Evolutionary conservation across 345 rosid genomes (phyloP).

Genomic region (Ceriops tagal): DNA sequence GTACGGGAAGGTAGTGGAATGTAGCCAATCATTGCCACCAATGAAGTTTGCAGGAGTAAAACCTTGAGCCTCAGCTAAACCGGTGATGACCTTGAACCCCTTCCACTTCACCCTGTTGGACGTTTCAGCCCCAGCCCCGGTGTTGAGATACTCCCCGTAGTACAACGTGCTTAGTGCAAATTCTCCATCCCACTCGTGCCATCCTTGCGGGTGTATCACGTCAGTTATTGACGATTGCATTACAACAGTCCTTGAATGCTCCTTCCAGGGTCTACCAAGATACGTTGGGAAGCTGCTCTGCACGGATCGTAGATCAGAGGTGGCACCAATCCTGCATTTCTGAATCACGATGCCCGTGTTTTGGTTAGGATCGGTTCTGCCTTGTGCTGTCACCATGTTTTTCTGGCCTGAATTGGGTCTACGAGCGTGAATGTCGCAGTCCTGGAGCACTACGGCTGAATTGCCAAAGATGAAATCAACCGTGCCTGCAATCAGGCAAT

Average conservation of each 20-base stretch:
- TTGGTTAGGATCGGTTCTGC: constrained; percentile 79
- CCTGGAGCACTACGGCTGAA: constrained; percentile 51
- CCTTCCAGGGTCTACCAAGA: constrained; percentile 92
- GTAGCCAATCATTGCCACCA: constrained; percentile 66
- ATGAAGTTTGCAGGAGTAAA: constrained; percentile 55
- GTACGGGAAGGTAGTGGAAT: constrained; percentile 72
- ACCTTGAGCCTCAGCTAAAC: constrained; percentile 52
- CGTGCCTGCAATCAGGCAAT: constrained; percentile 64
- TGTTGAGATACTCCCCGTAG: constrained; percentile 69
- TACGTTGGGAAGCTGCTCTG: constrained; percentile 60
- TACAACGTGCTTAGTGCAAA: constrained; percentile 65
- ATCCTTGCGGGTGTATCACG: constrained; percentile 64
- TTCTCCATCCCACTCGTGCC: constrained; percentile 71
- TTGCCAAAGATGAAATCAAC: constrained; percentile 89
- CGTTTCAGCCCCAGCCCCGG: constrained; percentile 70
- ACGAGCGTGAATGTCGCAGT: constrained; percentile 93
- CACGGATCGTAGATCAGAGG: constrained; percentile 55
- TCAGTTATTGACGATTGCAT: constrained; percentile 69
- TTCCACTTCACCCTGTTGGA: constrained; percentile 67
- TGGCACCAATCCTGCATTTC: constrained; percentile 72
- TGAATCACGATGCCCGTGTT: constrained; percentile 94
- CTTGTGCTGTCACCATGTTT: constrained; percentile 96
- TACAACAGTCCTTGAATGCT: constrained; percentile 74
- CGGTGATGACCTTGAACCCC: constrained; percentile 57
- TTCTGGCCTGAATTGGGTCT: constrained; percentile 77